phyloP scores from a whole-genome alignment of 2,329 filamentous ascomycete genomes.

The Exserohilum rostratum region DNA sequence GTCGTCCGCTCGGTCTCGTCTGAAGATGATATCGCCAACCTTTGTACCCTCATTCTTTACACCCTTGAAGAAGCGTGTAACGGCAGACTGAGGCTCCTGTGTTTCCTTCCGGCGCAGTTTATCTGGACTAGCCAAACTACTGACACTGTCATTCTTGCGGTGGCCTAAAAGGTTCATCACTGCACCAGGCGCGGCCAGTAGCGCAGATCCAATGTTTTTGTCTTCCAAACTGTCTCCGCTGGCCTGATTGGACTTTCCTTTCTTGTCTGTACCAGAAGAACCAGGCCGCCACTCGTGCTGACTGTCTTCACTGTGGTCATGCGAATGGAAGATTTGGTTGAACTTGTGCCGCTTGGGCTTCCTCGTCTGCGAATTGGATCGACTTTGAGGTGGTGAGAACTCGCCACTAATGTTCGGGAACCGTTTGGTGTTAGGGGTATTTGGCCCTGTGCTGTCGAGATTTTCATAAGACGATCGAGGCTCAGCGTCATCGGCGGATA shows the following conservation, averaged over 20 bases:
- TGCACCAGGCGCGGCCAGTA: conserved; percentile 40
- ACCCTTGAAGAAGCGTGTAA: conserved; percentile 79
- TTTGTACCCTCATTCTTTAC: conserved; percentile 69
- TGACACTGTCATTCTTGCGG: conserved; percentile 48
- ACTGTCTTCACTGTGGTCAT: conserved; percentile 42
- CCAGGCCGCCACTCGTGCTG: conserved; percentile 26
- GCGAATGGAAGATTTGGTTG: conserved; percentile 51
- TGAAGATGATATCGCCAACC: conserved; percentile 66
- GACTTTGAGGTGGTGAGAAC: conserved; percentile 47
- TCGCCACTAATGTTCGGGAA: conserved; percentile 44
- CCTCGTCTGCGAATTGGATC: conserved; percentile 35
- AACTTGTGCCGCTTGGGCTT: conserved; percentile 49
- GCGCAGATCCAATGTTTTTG: conserved; percentile 37
- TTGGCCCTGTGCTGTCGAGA: conserved; percentile 47
- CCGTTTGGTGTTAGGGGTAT: conserved; percentile 42
- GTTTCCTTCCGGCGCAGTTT: conserved; percentile 40
- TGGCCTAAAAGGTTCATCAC: conserved; percentile 43
- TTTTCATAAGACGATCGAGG: conserved; percentile 49
- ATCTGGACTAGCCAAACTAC: conserved; percentile 40
- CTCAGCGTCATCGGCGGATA: conserved; percentile 37
- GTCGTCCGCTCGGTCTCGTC: conserved; percentile 58
- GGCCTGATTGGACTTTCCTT: conserved; percentile 32
- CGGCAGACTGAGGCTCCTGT: conserved; percentile 59
- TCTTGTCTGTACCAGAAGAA: conserved; percentile 30
- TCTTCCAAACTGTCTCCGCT: conserved; percentile 42